phyloP scores from a whole-genome alignment of 75 land plant species.

The Pinus albicaulis region DNA sequence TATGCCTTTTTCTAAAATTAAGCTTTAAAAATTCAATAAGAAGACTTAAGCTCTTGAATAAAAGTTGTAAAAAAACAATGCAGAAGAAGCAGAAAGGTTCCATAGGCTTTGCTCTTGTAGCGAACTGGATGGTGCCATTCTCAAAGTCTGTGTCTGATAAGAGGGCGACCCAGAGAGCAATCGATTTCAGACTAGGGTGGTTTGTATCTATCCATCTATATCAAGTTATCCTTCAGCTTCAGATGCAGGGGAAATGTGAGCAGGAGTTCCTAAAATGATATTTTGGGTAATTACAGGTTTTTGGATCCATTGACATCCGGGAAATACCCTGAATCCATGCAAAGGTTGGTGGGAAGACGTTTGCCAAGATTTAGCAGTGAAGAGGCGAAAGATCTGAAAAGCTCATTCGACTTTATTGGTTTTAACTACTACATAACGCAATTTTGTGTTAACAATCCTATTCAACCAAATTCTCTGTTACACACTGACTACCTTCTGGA shows the following conservation, averaged over 20 bases:
- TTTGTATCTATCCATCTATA: neutral
- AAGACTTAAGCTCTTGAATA: neutral
- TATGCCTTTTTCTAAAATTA: neutral
- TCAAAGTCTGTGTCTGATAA: constrained; percentile 13
- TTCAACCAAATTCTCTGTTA: neutral
- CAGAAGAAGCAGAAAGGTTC: constrained; percentile 24
- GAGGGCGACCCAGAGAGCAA: constrained; percentile 25
- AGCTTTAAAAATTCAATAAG: neutral
- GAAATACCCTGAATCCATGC: constrained; percentile 12
- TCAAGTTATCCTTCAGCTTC: neutral
- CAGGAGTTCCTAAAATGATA: no score
- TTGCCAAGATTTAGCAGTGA: constrained; percentile 18
- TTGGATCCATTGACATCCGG: constrained; percentile 21
- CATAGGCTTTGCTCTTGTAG: constrained; percentile 27
- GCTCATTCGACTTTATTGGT: constrained; percentile 10
- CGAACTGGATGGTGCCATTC: constrained; percentile 31
- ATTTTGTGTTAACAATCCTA: neutral
- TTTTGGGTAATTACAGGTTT: constrained; percentile 9
- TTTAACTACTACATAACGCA: neutral
- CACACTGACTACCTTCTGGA: no score
- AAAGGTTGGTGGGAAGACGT: constrained; percentile 11
- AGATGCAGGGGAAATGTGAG: neutral
- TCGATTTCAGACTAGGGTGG: constrained; percentile 28
- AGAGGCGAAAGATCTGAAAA: constrained; percentile 5
- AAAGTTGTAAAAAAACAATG: neutral